Base-by-base conservation (phyloP, 78 protist genomes). In the Corallochytrium limacisporum region DNA sequence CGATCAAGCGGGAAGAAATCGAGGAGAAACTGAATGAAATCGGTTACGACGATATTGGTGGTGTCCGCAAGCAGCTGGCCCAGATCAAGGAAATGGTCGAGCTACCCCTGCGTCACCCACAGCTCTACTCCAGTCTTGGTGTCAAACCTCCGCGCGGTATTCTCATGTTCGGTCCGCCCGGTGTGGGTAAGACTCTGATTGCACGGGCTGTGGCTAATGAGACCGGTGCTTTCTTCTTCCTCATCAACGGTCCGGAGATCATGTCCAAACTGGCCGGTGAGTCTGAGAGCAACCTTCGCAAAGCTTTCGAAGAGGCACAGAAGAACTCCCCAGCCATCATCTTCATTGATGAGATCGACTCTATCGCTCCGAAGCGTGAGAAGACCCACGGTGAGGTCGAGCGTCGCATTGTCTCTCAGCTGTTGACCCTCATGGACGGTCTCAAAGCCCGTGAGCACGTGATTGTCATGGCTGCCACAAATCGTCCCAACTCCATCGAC, bases 201-300 rank as follows among this genome's bases (percentile, higher is more conserved):
- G 99, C 99, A 3, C 84, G 98, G 29, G 99, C 99, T 15, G 98
- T 98, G 35, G 99, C 99, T 77, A 98, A 98, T 77, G 99, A 98
- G 78, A 96, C 99, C 18, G 99, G 99, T 44, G 98, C 99, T 20
- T 96, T 96, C 96, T 95, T 98, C 91, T 95, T 92, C 83, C 73
- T 92, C 51, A 95, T 98, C 89, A 98, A 96, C 85, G 99, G 56
- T 36, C 81, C 96, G 82, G 99, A 98, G 68, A 98, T 98, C 82
- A 96, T 96, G 99, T 87, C 97, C 42, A 94, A 93, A 87, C 60
- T 94, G 88, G 95, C 98, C 3, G 99, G 99, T n/a, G 98, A 91
- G 62, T 87, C 96, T 1, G 99, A 98, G 75, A 39, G 73, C 44
- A 95, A 94, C 83, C 88, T 98, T 38, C 82, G 99, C 38, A 82